These are phyloP conservation scores for Candida argentea DNA, from an alignment of 805 yeast species.

Conservation along the genomic window DNA sequence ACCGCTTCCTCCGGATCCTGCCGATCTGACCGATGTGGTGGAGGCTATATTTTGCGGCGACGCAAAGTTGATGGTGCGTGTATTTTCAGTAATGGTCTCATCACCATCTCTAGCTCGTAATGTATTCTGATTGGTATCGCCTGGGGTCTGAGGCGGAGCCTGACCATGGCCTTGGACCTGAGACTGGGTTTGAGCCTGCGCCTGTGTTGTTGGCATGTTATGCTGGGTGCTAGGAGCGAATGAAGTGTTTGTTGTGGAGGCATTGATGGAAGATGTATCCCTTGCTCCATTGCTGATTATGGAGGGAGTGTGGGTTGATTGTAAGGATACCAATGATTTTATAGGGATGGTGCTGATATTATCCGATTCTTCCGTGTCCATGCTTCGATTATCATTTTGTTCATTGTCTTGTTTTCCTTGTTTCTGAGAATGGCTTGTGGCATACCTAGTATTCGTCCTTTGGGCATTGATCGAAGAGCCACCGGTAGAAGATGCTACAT, in stretches of 20 bases:
- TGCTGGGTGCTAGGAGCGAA: slow-evolving; percentile 44
- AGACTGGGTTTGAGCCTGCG: too few relatives aligned
- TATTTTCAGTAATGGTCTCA: neutral
- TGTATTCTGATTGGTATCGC: neutral
- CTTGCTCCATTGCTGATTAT: slow-evolving; percentile 31
- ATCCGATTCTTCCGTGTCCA: neutral
- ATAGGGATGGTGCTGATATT: neutral
- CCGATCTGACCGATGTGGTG: slow-evolving; percentile 1
- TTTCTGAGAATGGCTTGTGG: neutral
- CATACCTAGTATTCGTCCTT: neutral
- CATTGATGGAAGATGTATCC: slow-evolving; percentile 25
- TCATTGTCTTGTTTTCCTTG: neutral
- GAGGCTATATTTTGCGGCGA: too few relatives aligned
- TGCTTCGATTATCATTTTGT: too few relatives aligned
- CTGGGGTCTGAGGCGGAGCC: slow-evolving; percentile 3
- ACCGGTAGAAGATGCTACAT: slow-evolving; percentile 2
- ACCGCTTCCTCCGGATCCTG: too few relatives aligned
- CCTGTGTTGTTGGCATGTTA: slow-evolving; percentile 12
- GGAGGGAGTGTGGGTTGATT: slow-evolving; percentile 33
- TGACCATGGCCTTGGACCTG: neutral
- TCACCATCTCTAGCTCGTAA: too few relatives aligned
- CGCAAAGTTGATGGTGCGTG: neutral
- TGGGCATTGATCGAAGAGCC: slow-evolving; percentile 4
- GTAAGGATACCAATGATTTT: neutral
- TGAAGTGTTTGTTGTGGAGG: slow-evolving; percentile 32